phyloP scores from a whole-genome alignment of 495 filamentous ascomycete genomes.

The Aspergillus conjunctus region DNA sequence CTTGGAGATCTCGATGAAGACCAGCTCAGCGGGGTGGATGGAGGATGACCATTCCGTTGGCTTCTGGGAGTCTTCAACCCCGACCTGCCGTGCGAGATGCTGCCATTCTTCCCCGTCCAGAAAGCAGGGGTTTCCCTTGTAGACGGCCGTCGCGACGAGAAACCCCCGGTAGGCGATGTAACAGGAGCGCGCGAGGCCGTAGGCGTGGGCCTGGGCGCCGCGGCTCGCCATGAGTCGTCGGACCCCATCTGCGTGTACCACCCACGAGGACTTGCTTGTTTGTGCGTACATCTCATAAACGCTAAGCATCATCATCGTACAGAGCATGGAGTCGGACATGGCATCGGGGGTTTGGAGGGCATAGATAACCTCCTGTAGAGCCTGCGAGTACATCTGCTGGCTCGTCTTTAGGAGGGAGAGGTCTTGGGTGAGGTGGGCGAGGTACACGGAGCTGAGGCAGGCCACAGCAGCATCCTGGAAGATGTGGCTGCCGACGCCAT shows the following conservation, averaged over 20 bases:
- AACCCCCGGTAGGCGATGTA: conserved; percentile 40
- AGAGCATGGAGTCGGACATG: conserved; percentile 36
- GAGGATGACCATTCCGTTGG: conserved; percentile 15
- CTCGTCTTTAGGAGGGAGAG: conserved; percentile 27
- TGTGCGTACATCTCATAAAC: conserved; percentile 43
- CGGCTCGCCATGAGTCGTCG: conserved; percentile 34
- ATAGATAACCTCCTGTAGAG: conserved; percentile 27
- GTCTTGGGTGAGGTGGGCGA: conserved; percentile 34
- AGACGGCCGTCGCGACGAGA: conserved; percentile 33
- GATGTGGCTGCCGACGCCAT: conserved; percentile 28
- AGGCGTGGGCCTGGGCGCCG: conserved; percentile 25
- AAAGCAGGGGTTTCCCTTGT: conserved; percentile 35
- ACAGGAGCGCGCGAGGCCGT: conserved; percentile 31
- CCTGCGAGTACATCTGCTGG: conserved; percentile 35
- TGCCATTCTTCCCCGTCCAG: conserved; percentile 38
- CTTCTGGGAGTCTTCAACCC: conserved; percentile 32
- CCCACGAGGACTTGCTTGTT: conserved; percentile 35
- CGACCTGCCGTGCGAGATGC: conserved; percentile 22
- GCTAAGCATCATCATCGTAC: conserved; percentile 39
- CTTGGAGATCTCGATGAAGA: conserved; percentile 36
- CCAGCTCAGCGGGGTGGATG: conserved; percentile 14
- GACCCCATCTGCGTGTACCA: conserved; percentile 36
- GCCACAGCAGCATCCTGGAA: conserved; percentile 36
- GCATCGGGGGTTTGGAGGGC: conserved; percentile 30
- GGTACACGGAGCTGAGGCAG: conserved; percentile 35